Evolutionary conservation across 768 basidiomycete species (phyloP).

Genomic region (Boletus subparvulus): DNA sequence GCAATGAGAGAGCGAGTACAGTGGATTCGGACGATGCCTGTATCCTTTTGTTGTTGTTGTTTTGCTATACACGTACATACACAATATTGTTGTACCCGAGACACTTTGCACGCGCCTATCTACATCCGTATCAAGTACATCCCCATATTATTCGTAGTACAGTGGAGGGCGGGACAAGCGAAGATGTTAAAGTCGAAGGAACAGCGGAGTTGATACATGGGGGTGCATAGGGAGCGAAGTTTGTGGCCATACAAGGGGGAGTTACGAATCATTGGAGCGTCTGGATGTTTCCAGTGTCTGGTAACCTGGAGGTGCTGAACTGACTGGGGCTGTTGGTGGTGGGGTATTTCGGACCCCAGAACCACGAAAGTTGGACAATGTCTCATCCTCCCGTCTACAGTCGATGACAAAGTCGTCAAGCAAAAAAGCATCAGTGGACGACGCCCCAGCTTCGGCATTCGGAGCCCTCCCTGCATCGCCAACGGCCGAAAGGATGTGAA

Average conservation of each 20-base stretch:
- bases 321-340: background rate
- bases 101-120: background rate
- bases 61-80: background rate
- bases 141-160: background rate
- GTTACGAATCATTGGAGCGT: too few species aligned
- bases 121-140: background rate
- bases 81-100: background rate
- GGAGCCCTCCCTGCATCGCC: background rate
- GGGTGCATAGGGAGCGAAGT: background rate
- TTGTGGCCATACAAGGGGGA: too few species aligned
- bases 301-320: constrained; percentile 1
- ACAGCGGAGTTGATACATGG: background rate
- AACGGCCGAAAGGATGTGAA: background rate
- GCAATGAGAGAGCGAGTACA: background rate
- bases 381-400: background rate
- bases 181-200: background rate
- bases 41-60: background rate
- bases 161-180: too few species aligned
- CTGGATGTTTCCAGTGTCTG: background rate
- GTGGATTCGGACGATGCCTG: background rate
- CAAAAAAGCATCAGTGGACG: background rate
- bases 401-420: background rate
- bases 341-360: background rate
- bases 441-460: background rate
- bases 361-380: background rate